Conservation (phyloP, 345 rosid genomes). For the Salix udensis region DNA sequence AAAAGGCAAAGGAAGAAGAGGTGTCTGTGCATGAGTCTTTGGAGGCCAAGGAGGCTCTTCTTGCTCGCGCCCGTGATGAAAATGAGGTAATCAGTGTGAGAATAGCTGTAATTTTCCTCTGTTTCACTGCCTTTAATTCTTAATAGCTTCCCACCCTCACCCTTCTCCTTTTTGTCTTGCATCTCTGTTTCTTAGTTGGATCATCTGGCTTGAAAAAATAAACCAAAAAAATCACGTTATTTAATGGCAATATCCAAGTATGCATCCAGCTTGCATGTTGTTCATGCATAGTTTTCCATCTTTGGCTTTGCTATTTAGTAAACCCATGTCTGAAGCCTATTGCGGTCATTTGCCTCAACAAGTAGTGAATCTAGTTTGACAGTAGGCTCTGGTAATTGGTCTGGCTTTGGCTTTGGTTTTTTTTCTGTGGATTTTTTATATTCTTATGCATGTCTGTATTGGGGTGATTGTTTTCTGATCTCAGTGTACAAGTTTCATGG, state of each 20-base stretch:
- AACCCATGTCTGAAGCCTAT: background rate
- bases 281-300: background rate
- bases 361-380: no score
- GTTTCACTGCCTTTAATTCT: background rate
- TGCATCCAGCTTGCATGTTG: no score
- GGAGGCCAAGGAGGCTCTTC: slow-evolving; percentile 89
- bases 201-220: no score
- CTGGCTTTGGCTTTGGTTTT: no score
- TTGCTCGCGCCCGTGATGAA: slow-evolving; percentile 72
- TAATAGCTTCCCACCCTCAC: no score
- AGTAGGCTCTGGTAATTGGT: no score
- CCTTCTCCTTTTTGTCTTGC: no score
- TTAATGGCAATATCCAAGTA: no score
- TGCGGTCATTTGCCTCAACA: background rate
- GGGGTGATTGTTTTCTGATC: no score
- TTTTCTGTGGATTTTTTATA: background rate
- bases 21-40: slow-evolving; percentile 56
- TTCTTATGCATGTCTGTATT: background rate
- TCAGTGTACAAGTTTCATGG: background rate
- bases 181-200: no score
- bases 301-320: background rate
- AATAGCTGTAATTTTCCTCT: background rate
- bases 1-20: slow-evolving; percentile 62
- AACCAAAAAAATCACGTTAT: no score
- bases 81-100: slow-evolving; percentile 60